Percentiles rank a stretch among this genome's conserved stretches.
phyloP scores from a whole-genome alignment of 208 protist species.

The Leishmania amazonensis region DNA sequence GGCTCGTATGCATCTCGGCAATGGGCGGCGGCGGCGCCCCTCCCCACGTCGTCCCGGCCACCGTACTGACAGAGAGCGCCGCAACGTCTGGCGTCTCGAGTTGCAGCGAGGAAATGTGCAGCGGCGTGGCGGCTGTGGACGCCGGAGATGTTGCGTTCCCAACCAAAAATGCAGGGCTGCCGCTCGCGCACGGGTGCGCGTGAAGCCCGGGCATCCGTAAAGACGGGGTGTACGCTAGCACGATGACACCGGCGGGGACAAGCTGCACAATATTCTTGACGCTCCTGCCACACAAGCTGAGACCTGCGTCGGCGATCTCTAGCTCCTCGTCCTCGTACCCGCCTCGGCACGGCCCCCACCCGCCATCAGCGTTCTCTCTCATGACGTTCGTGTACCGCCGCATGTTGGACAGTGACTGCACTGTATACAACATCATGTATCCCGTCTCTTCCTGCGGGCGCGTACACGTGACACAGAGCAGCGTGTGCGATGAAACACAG shows the following conservation, averaged over 20 bases:
- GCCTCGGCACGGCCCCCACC: slow-evolving; percentile 23
- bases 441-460: slow-evolving; percentile 39
- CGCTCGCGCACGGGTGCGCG: slow-evolving; percentile 9
- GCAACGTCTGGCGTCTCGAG: slow-evolving; percentile 8
- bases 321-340: slow-evolving; percentile 17
- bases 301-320: slow-evolving; percentile 1
- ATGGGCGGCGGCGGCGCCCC: slow-evolving; percentile 18
- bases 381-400: slow-evolving; percentile 44
- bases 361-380: slow-evolving; percentile 29
- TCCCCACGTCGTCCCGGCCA: slow-evolving; percentile 21
- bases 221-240: slow-evolving; percentile 35
- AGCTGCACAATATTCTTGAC: slow-evolving; percentile 36
- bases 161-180: slow-evolving; percentile 7
- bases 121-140: not conserved
- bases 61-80: slow-evolving; percentile 3
- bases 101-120: not conserved
- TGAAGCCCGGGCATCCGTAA: not conserved
- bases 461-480: slow-evolving; percentile 76
- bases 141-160: not conserved
- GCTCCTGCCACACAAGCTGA: not conserved
- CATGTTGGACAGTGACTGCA: slow-evolving; percentile 51
- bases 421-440: slow-evolving; percentile 66
- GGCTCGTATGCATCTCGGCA: slow-evolving; percentile 39
- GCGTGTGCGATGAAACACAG: slow-evolving; percentile 55
- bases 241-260: slow-evolving; percentile 52